Evolutionary conservation across 768 basidiomycete species (phyloP).

Genomic region (Kwoniella dejecticola): DNA sequence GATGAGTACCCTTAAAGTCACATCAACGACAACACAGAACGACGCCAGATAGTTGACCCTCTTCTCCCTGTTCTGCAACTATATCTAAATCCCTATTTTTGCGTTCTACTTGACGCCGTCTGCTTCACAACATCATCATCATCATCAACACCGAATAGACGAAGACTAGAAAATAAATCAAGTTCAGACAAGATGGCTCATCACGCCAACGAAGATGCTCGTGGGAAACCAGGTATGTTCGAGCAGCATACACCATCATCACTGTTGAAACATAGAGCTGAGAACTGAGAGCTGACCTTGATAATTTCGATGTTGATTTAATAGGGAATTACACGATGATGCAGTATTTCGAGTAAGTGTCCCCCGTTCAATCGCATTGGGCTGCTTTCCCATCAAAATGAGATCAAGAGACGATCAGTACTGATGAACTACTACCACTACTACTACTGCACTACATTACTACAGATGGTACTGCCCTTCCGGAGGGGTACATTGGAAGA

Average conservation of each 20-base stretch:
- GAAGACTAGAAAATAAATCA: neutral
- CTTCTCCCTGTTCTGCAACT: too few relatives aligned
- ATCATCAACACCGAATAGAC: neutral
- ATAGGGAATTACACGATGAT: conserved; percentile 45
- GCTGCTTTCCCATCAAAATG: too few relatives aligned
- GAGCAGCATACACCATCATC: neutral
- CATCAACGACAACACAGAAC: too few relatives aligned
- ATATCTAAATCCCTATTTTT: too few relatives aligned
- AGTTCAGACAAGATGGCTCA: conserved; percentile 29
- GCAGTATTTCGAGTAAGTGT: conserved; percentile 47
- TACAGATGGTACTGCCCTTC: conserved; percentile 43
- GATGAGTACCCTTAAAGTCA: too few relatives aligned
- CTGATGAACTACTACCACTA: too few relatives aligned
- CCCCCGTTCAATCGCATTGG: too few relatives aligned
- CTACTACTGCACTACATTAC: too few relatives aligned
- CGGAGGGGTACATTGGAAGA: conserved; percentile 56
- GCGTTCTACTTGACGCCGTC: too few relatives aligned
- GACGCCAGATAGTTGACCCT: too few relatives aligned
- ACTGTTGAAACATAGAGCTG: neutral
- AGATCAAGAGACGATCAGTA: too few relatives aligned
- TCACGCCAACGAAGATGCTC: conserved; percentile 36
- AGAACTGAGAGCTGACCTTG: neutral
- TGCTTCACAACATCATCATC: too few relatives aligned
- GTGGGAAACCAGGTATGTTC: conserved; percentile 33
- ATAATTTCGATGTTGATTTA: neutral